Evolutionary conservation across 371 early-diverging fungal genomes (phyloP).

Genomic region (Funneliformis caledonium): DNA sequence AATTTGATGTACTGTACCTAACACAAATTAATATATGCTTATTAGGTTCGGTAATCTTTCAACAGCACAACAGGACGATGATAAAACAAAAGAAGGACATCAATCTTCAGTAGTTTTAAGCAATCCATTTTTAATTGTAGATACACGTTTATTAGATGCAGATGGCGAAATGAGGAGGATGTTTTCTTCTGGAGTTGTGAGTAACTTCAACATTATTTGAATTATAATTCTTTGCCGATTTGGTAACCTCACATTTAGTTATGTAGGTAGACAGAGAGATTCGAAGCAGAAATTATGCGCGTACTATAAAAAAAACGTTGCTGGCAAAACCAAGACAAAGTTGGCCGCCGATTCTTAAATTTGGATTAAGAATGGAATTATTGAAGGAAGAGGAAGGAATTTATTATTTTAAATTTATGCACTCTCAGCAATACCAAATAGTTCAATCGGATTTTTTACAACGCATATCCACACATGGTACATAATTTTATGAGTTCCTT

Average conservation of each 20-base stretch:
- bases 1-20: not conserved
- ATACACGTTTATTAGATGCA: slow-evolving; percentile 75
- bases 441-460: slow-evolving; percentile 74
- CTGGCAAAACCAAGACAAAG: slow-evolving; percentile 74
- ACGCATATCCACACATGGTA: slow-evolving; percentile 70
- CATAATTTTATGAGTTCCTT: not conserved
- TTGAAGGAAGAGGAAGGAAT: slow-evolving; percentile 57
- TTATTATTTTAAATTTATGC: slow-evolving; percentile 66
- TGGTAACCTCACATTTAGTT: slow-evolving; percentile 13
- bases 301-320: slow-evolving; percentile 60
- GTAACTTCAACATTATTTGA: not conserved
- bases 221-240: not conserved
- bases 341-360: slow-evolving; percentile 74
- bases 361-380: slow-evolving; percentile 79
- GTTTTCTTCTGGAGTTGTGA: slow-evolving; percentile 84
- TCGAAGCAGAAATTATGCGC: slow-evolving; percentile 31
- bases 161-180: slow-evolving; percentile 87
- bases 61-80: not conserved
- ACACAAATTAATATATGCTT: not conserved
- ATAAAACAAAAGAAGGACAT: slow-evolving; percentile 30
- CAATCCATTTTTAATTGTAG: slow-evolving; percentile 60
- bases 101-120: slow-evolving; percentile 38
- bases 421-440: slow-evolving; percentile 73
- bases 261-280: slow-evolving; percentile 41
- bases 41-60: not conserved